These are phyloP conservation scores for Penicillium lividum DNA, from an alignment of 495 filamentous ascomycete species.

Conservation along the genomic window DNA sequence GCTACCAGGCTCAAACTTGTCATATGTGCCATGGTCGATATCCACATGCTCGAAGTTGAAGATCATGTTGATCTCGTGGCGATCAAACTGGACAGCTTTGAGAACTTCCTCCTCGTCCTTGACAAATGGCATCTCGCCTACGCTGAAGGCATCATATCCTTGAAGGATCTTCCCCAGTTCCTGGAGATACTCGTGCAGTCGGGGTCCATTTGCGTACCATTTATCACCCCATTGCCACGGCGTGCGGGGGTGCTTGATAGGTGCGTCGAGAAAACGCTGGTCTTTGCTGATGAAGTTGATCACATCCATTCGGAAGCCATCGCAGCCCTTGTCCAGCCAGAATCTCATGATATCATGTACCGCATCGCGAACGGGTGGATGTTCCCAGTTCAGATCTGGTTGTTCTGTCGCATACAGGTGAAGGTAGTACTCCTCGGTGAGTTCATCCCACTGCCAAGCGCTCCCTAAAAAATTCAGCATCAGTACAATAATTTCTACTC, in stretches of 20 bases:
- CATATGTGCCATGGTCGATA: constrained; percentile 55
- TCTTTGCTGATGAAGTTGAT: constrained; percentile 70
- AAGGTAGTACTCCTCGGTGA: constrained; percentile 68
- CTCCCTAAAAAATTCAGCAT: constrained; percentile 35
- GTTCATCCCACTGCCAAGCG: constrained; percentile 67
- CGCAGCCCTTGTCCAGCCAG: constrained; percentile 67
- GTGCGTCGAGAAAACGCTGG: constrained; percentile 60
- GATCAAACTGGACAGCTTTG: constrained; percentile 55
- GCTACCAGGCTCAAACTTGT: constrained; percentile 51
- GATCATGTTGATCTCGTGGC: constrained; percentile 71
- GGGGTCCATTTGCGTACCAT: constrained; percentile 64
- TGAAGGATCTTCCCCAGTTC: constrained; percentile 66
- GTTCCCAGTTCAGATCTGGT: constrained; percentile 78
- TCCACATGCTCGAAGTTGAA: constrained; percentile 70
- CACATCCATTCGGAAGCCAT: constrained; percentile 70
- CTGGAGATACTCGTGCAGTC: constrained; percentile 64
- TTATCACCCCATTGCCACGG: constrained; percentile 56
- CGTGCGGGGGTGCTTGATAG: constrained; percentile 51
- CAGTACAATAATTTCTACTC: neutral
- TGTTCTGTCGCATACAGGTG: constrained; percentile 66
- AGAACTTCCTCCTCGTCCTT: constrained; percentile 59
- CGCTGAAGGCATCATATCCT: constrained; percentile 66
- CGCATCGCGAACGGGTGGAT: constrained; percentile 57
- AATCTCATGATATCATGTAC: constrained; percentile 70
- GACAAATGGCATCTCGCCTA: constrained; percentile 71